phyloP scores from a whole-genome alignment of 176 grass and related monocot genomes.

The Pharus latifolius region DNA sequence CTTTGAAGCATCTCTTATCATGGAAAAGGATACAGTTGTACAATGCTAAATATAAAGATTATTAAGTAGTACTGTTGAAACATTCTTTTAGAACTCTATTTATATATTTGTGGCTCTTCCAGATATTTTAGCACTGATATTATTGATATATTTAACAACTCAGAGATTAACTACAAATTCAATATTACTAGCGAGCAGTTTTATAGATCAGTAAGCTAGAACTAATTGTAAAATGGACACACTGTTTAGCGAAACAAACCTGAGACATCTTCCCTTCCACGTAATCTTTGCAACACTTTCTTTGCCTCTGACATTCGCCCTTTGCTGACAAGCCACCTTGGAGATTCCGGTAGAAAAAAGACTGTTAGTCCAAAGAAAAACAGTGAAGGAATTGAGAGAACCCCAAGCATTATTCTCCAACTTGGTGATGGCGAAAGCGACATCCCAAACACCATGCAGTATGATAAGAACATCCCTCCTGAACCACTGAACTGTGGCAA shows the following conservation, averaged over 20 bases:
- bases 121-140: not conserved
- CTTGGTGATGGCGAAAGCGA: slow-evolving; percentile 56
- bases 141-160: not conserved
- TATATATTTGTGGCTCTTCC: not conserved
- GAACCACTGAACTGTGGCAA: slow-evolving; percentile 86
- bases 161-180: not conserved
- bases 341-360: slow-evolving; percentile 83
- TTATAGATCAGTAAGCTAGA: not conserved
- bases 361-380: slow-evolving; percentile 61
- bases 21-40: not conserved
- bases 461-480: slow-evolving; percentile 81
- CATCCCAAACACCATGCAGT: slow-evolving; percentile 93
- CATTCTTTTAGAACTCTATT: not conserved
- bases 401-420: slow-evolving; percentile 95
- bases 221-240: not conserved
- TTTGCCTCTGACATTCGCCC: slow-evolving; percentile 84
- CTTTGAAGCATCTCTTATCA: not conserved
- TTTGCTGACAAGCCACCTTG: slow-evolving; percentile 92
- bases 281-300: slow-evolving; percentile 61
- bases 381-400: slow-evolving; percentile 66
- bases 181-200: not conserved
- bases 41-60: not conserved
- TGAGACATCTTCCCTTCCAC: slow-evolving; percentile 80
- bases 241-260: slow-evolving; percentile 34
- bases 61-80: not conserved